Base-by-base conservation (phyloP, 2,329 filamentous ascomycete genomes). In the Fonsecaea nubica region DNA sequence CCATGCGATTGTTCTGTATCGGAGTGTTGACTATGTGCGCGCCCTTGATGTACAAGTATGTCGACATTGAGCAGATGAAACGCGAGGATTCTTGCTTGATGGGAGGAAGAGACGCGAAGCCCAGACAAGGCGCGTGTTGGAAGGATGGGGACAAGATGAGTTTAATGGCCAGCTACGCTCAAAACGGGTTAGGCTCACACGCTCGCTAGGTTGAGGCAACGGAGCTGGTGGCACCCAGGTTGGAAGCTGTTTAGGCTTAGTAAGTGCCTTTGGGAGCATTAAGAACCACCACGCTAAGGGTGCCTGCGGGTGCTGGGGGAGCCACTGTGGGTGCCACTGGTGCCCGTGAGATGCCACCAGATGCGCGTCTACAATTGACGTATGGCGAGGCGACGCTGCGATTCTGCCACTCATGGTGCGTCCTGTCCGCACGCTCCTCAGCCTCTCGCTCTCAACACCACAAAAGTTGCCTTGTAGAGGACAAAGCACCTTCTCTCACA, bases 331-430 rank as follows among this genome's bases (percentile, higher is more conserved):
- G n/a, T 30, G 33, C 58, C 18, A 30, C 15, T n/a, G 3, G 9
- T 13, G 42, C 38, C n/a, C 30, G 12, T 18, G 40, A 42, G 40
- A 10, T 42, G 40, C 40, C 5, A n/a, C 10, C 38, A 12, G 25
- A 25, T 25, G 25, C 25, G 25, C 25, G 58, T 48, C 45, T 60
- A 18, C 32, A 13, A 15, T 33, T 59, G 57, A 53, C 57, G 38
- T 60, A 45, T 25, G 25, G 25, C 25, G 25, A 25, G 25, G 18
- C 50, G 21, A 13, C 25, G 21, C 42, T 45, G 36, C n/a, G 45
- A 21, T 50, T 50, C 55, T 57, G 60, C 65, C 65, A 64, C 50
- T 67, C 53, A 64, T 35, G 50, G 56, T 62, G 50, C 62, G 57
- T 25, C 25, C 64, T 45, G 32, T 32, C 40, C 33, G 56, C 65